Conservation (phyloP, 2,329 filamentous ascomycete species). For the Phialophora macrospora region DNA sequence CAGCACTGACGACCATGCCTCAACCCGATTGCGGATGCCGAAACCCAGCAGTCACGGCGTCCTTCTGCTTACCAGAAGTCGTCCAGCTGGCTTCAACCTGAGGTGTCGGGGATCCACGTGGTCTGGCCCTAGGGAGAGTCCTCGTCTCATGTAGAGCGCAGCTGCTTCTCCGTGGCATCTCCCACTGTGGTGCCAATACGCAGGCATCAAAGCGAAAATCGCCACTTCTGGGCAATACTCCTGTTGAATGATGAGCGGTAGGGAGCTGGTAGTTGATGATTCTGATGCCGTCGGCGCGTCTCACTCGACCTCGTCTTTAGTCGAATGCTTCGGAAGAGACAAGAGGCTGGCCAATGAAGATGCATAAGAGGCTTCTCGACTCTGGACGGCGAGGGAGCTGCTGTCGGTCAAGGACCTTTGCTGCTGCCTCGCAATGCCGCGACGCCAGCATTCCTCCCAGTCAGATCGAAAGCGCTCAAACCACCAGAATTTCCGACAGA, state of each 20-base stretch:
- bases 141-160: neutral
- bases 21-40: neutral
- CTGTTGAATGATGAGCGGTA: neutral
- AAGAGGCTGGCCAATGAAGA: neutral
- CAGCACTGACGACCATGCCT: neutral
- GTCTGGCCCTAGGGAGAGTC: too few species aligned
- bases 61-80: neutral
- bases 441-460: constrained; percentile 25
- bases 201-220: neutral
- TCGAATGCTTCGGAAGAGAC: neutral
- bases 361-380: neutral
- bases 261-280: neutral
- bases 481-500: constrained; percentile 35
- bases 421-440: constrained; percentile 9
- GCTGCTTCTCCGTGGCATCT: neutral
- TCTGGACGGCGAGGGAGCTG: neutral
- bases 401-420: neutral
- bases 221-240: neutral
- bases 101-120: neutral
- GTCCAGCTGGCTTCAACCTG: neutral
- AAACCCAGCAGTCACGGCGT: neutral
- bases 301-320: neutral
- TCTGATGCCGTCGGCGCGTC: neutral
- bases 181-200: neutral
- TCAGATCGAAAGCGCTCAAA: constrained; percentile 27